Percentiles rank a stretch among this genome's conserved stretches.
Conservation (phyloP, 1,284 basidiomycete species). For the Tilletia indica region DNA sequence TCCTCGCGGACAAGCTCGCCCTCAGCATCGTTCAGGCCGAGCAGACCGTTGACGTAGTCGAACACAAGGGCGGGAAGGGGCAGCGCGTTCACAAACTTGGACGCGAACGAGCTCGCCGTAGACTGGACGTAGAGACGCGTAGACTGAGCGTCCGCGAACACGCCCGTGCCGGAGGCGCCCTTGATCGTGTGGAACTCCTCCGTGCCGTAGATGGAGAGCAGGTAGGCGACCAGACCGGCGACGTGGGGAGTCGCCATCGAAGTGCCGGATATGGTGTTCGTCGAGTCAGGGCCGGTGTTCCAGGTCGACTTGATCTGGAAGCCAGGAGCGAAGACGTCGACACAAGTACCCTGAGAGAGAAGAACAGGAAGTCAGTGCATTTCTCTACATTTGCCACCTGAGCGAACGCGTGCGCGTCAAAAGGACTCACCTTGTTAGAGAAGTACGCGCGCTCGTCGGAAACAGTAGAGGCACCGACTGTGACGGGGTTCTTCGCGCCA, state of each 20-base stretch:
- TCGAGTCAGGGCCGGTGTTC: slow-evolving; percentile 59
- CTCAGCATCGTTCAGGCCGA: slow-evolving; percentile 26
- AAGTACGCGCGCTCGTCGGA: slow-evolving; percentile 82
- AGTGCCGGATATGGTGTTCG: slow-evolving; percentile 69
- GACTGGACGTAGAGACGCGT: slow-evolving; percentile 9
- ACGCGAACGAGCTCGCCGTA: slow-evolving; percentile 36
- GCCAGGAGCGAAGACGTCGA: slow-evolving; percentile 80
- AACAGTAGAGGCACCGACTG: slow-evolving; percentile 65
- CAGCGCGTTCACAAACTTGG: slow-evolving; percentile 44
- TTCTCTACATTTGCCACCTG: neutral
- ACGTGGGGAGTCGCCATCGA: slow-evolving; percentile 66
- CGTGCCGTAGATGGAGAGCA: slow-evolving; percentile 65
- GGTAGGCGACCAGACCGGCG: slow-evolving; percentile 57
- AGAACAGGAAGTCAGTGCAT: neutral
- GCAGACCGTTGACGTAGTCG: slow-evolving; percentile 42
- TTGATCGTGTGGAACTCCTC: slow-evolving; percentile 39
- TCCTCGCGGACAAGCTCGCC: slow-evolving; percentile 35
- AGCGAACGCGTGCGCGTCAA: neutral
- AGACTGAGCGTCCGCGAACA: neutral
- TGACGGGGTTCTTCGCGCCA: slow-evolving; percentile 66
- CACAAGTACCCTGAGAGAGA: slow-evolving; percentile 61
- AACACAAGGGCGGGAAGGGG: slow-evolving; percentile 41
- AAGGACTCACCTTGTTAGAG: slow-evolving; percentile 55
- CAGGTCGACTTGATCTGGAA: slow-evolving; percentile 67
- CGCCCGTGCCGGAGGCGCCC: neutral